phyloP scores from a whole-genome alignment of 805 yeast genomes.

The Ogataea neopini region DNA sequence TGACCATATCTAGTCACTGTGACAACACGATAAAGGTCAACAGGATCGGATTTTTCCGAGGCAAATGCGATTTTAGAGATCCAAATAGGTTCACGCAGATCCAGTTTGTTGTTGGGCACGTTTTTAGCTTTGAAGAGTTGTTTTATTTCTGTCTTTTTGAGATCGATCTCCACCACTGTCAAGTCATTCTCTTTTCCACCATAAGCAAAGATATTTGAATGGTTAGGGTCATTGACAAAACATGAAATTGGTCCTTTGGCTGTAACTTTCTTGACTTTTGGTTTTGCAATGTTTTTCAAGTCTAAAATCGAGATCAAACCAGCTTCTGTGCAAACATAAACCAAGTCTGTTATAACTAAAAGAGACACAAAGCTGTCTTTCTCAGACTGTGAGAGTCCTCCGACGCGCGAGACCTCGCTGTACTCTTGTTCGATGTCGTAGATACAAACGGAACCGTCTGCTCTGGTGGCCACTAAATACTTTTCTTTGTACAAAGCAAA shows the following conservation, averaged over 20 bases:
- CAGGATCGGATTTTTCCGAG: conserved; percentile 30
- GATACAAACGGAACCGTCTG: conserved; percentile 43
- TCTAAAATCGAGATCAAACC: conserved; percentile 35
- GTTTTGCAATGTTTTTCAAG: conserved; percentile 16
- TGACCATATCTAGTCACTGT: conserved; percentile 78
- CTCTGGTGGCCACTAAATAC: conserved; percentile 43
- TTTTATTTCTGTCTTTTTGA: conserved; percentile 23
- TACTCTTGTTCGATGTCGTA: conserved; percentile 34
- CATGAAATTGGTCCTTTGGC: conserved; percentile 51
- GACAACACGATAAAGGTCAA: conserved; percentile 50
- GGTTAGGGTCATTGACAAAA: conserved; percentile 48
- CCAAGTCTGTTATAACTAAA: conserved; percentile 26
- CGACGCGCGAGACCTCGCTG: conserved; percentile 20
- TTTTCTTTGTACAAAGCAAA: conserved; percentile 31
- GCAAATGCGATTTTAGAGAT: conserved; percentile 57
- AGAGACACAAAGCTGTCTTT: conserved; percentile 43
- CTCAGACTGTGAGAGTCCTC: conserved; percentile 13
- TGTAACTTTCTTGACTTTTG: conserved; percentile 17
- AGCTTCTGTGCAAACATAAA: conserved; percentile 36
- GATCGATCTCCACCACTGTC: conserved; percentile 43
- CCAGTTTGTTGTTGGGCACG: conserved; percentile 77
- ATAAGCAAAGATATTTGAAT: conserved; percentile 59
- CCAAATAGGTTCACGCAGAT: conserved; percentile 83
- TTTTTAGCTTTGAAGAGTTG: conserved; percentile 71
- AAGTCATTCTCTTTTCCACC: conserved; percentile 88